Percentiles rank a stretch among this genome's conserved stretches.
Conservation (phyloP, 306 rosid genomes). For the Glycyrrhiza uralensis region DNA sequence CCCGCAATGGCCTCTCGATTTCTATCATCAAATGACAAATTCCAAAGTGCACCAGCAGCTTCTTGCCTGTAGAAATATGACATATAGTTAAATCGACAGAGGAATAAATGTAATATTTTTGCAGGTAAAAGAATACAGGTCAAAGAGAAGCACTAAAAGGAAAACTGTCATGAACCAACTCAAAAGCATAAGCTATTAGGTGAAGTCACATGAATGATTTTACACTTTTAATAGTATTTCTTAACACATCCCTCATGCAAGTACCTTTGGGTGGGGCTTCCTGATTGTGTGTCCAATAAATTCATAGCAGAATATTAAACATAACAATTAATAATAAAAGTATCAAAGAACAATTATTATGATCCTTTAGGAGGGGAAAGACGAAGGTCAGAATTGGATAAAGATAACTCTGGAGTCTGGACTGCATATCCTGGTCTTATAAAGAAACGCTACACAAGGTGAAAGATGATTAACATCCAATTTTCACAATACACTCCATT, state of each 20-base stretch:
- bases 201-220: background rate
- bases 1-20: constrained; percentile 98
- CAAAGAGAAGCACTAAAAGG: constrained; percentile 5
- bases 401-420: background rate
- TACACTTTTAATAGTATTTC: background rate
- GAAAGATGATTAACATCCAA: background rate
- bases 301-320: background rate
- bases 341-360: background rate
- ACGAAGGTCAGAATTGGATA: background rate
- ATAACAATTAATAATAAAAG: background rate
- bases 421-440: background rate
- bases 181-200: background rate
- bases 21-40: constrained; percentile 96
- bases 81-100: background rate
- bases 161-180: constrained; percentile 2
- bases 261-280: background rate
- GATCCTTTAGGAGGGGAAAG: background rate
- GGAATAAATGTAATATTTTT: background rate
- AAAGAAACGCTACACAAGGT: background rate
- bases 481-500: background rate
- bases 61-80: constrained; percentile 73
- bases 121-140: background rate
- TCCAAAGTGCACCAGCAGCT: constrained; percentile 99
- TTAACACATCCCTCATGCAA: background rate
- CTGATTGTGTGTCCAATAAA: too few species aligned